phyloP scores from a whole-genome alignment of 805 yeast species.

The Isabelozyma rhagii region DNA sequence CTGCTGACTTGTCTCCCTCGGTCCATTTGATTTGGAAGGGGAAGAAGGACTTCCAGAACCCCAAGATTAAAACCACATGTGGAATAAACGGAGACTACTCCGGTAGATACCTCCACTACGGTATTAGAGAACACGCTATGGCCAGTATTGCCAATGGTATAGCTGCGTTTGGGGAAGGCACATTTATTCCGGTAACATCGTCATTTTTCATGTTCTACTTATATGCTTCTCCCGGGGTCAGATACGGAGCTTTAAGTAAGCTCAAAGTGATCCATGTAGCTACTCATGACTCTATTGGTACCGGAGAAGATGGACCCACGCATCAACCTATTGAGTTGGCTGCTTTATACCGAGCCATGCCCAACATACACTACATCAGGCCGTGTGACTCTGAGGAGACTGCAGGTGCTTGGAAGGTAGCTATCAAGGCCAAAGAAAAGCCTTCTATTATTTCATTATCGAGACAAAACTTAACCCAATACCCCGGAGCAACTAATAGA shows the following conservation, averaged over 20 bases:
- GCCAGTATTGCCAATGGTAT: slow-evolving; percentile 28
- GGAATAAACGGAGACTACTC: slow-evolving; percentile 26
- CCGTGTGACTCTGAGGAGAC: slow-evolving; percentile 54
- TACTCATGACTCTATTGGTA: slow-evolving; percentile 57
- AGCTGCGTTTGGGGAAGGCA: slow-evolving; percentile 29
- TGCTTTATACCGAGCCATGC: slow-evolving; percentile 50
- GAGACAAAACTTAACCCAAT: slow-evolving; percentile 24
- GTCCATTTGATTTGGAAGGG: slow-evolving; percentile 27
- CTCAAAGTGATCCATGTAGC: slow-evolving; percentile 49
- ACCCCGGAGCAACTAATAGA: slow-evolving; percentile 15
- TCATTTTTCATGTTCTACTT: slow-evolving; percentile 33
- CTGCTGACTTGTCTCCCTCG: slow-evolving; percentile 34
- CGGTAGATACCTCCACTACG: slow-evolving; percentile 30
- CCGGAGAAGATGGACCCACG: slow-evolving; percentile 59
- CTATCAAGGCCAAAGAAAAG: slow-evolving; percentile 15
- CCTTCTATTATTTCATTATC: slow-evolving; percentile 22
- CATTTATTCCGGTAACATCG: slow-evolving; percentile 37
- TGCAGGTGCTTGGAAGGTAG: slow-evolving; percentile 43
- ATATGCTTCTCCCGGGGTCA: slow-evolving; percentile 52
- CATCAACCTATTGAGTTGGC: slow-evolving; percentile 55
- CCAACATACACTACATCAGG: slow-evolving; percentile 48
- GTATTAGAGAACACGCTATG: slow-evolving; percentile 34
- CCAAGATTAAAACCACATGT: slow-evolving; percentile 14
- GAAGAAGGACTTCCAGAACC: slow-evolving; percentile 26
- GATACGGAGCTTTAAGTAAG: slow-evolving; percentile 47